phyloP scores from a whole-genome alignment of 108 stramenopile species.

The Conticribra guillardii region DNA sequence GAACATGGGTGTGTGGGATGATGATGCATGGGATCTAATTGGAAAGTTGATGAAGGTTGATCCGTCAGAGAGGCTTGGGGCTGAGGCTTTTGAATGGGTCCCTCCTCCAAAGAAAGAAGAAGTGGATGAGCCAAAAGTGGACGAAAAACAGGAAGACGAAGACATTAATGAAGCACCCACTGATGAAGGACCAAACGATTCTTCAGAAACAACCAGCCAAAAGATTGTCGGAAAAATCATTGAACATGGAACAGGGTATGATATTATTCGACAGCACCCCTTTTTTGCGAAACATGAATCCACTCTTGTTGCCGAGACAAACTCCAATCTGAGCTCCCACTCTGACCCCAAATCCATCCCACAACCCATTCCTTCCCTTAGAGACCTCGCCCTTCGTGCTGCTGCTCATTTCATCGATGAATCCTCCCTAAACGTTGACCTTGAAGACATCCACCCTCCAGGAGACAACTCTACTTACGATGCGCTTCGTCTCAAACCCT shows the following conservation, averaged over 20 bases:
- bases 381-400: conserved; percentile 80
- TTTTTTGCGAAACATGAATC: conserved; percentile 47
- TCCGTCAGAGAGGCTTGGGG: conserved; percentile 75
- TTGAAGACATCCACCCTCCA: conserved; percentile 77
- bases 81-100: conserved; percentile 63
- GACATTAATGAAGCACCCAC: conserved; percentile 30
- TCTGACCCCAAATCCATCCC: conserved; percentile 54
- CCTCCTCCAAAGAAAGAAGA: conserved; percentile 26
- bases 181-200: conserved; percentile 13
- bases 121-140: conserved; percentile 16
- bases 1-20: conserved; percentile 73
- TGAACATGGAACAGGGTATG: conserved; percentile 43
- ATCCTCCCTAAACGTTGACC: conserved; percentile 64
- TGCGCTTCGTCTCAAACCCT: conserved; percentile 55
- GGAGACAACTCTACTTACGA: conserved; percentile 75
- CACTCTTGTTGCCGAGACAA: conserved; percentile 9
- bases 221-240: conserved; percentile 29
- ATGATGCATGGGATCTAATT: conserved; percentile 85
- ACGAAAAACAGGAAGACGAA: conserved; percentile 20
- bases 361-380: conserved; percentile 72
- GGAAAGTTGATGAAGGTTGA: conserved; percentile 60
- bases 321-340: conserved; percentile 32
- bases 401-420: conserved; percentile 67
- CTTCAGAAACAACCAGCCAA: conserved; percentile 14
- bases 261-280: conserved; percentile 57